Evolutionary conservation across 345 rosid species (phyloP).

Genomic region (Populus euphratica): DNA sequence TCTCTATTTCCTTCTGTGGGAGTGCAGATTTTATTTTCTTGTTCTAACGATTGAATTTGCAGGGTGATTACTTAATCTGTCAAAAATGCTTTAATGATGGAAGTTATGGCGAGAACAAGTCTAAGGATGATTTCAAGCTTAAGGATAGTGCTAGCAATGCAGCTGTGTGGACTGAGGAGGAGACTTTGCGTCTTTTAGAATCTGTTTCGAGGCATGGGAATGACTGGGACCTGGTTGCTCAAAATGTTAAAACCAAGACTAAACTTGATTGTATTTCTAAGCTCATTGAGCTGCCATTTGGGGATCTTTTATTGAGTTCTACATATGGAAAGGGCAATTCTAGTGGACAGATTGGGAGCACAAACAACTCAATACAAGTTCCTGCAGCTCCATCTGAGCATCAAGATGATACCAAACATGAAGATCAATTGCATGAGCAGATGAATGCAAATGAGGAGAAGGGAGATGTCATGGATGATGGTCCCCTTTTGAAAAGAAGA

Average conservation of each 20-base stretch:
- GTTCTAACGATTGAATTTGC: conserved; percentile 21
- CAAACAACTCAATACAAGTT: conserved; percentile 25
- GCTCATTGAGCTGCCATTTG: conserved; percentile 86
- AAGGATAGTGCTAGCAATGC: conserved; percentile 30
- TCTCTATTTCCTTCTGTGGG: background rate
- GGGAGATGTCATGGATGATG: conserved; percentile 40
- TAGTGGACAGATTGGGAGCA: conserved; percentile 17
- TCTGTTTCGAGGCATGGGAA: conserved; percentile 75
- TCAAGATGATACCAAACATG: conserved; percentile 29
- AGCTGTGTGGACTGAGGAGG: conserved; percentile 80
- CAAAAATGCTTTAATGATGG: conserved; percentile 58
- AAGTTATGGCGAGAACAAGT: conserved; percentile 55
- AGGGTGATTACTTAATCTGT: conserved; percentile 51
- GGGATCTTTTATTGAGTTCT: conserved; percentile 58
- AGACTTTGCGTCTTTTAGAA: conserved; percentile 72
- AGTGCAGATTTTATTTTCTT: background rate
- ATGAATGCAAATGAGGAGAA: conserved; percentile 33
- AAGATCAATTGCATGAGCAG: conserved; percentile 31
- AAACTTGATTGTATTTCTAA: conserved; percentile 78
- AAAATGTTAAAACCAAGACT: conserved; percentile 64
- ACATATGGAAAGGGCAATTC: conserved; percentile 34
- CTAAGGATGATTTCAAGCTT: conserved; percentile 53
- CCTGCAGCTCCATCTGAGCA: conserved; percentile 30
- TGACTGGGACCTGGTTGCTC: conserved; percentile 91
- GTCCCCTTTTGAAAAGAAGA: conserved; percentile 55